Percentiles rank a stretch among this genome's conserved stretches.
Conservation (phyloP, 768 basidiomycete genomes). For the Phallus indusiatus region DNA sequence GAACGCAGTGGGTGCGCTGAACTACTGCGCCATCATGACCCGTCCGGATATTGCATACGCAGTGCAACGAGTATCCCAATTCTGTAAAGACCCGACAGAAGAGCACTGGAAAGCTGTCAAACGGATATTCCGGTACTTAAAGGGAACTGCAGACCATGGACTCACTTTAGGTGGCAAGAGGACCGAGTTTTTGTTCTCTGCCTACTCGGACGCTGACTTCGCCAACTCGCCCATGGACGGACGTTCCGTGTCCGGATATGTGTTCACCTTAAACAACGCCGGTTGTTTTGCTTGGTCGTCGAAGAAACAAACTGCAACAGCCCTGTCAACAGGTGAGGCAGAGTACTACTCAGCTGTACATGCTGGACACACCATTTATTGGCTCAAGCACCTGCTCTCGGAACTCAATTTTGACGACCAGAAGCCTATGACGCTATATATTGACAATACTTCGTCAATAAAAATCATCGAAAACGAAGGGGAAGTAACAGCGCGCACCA, state of each 20-base stretch:
- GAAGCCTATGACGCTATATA: background rate
- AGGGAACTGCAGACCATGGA: background rate
- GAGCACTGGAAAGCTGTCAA: constrained; percentile 11
- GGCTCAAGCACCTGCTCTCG: background rate
- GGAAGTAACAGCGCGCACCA: constrained; percentile 21
- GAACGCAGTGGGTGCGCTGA: constrained; percentile 14
- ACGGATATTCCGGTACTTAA: constrained; percentile 9
- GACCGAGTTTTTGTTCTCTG: background rate
- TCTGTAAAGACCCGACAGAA: constrained; percentile 4
- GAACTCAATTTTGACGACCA: background rate
- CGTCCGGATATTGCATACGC: constrained; percentile 19
- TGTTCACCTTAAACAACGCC: background rate
- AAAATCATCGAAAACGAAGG: constrained; percentile 18
- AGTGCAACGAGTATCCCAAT: constrained; percentile 10
- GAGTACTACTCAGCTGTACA: background rate
- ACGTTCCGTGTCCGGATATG: background rate
- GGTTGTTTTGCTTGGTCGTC: background rate
- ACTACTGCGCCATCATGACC: constrained; percentile 15
- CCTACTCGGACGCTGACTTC: background rate
- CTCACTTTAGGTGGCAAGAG: background rate
- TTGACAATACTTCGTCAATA: constrained; percentile 8
- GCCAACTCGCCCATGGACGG: background rate
- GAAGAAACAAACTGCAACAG: background rate
- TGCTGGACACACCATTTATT: background rate
- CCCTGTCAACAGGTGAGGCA: background rate